Evolutionary conservation across 495 filamentous ascomycete species (phyloP).

Genomic region (Bathelium albidoporum): DNA sequence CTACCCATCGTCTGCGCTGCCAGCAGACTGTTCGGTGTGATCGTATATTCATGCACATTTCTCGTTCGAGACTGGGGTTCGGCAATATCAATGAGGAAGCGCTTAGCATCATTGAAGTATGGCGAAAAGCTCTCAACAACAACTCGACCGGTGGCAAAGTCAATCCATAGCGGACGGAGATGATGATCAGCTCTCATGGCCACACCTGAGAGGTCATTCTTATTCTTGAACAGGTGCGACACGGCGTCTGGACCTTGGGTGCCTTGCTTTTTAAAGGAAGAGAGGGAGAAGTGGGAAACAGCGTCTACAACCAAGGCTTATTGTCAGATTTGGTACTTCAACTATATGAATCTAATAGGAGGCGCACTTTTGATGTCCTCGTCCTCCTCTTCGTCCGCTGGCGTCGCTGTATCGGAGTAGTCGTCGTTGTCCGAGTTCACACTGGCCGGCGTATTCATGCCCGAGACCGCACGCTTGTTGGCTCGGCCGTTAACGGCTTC

Average conservation of each 20-base stretch:
- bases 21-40: conserved; percentile 88
- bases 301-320: conserved; percentile 6
- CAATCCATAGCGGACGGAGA: conserved; percentile 85
- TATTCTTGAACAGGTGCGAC: conserved; percentile 43
- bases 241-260: conserved; percentile 18
- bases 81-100: conserved; percentile 91
- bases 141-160: conserved; percentile 71
- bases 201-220: conserved; percentile 73
- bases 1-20: conserved; percentile 83
- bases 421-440: conserved; percentile 15
- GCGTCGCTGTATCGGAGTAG: conserved; percentile 10
- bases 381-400: conserved; percentile 11
- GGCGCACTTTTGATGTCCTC: conserved; percentile 10
- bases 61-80: conserved; percentile 82
- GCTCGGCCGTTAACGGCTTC: conserved; percentile 12
- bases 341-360: background rate
- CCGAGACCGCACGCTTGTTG: conserved; percentile 21
- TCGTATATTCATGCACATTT: conserved; percentile 83
- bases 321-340: conserved; percentile 13
- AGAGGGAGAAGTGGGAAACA: conserved; percentile 16
- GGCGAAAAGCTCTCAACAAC: conserved; percentile 94
- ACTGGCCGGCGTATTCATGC: conserved; percentile 22
- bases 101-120: conserved; percentile 71
- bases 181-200: conserved; percentile 78
- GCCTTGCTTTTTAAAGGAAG: conserved; percentile 14